Evolutionary conservation across 2,329 filamentous ascomycete genomes (phyloP).

Genomic region (Fragosphaeria purpurea): DNA sequence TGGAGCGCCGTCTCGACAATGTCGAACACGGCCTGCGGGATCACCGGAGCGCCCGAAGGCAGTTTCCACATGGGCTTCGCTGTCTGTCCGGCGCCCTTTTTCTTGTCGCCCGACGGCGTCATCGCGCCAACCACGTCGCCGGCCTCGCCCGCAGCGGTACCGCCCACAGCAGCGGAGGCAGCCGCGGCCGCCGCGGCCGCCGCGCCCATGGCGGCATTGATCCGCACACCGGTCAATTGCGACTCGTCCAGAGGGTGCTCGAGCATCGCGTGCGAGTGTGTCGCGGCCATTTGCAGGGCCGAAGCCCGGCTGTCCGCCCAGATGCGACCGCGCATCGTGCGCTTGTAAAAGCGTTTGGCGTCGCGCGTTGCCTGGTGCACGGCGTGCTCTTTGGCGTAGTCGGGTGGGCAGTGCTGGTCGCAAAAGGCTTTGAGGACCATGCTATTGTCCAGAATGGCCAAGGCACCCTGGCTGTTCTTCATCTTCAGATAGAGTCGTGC

Average conservation of each 20-base stretch:
- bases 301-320: constrained; percentile 88
- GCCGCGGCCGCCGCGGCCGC: background rate
- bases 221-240: constrained; percentile 73
- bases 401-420: constrained; percentile 83
- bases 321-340: constrained; percentile 75
- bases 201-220: constrained; percentile 52
- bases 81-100: constrained; percentile 50
- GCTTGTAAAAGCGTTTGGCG: constrained; percentile 81
- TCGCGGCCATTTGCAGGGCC: constrained; percentile 69
- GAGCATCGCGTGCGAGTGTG: constrained; percentile 45
- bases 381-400: constrained; percentile 79
- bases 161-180: background rate
- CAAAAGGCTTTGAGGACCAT: constrained; percentile 90
- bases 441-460: constrained; percentile 66
- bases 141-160: background rate
- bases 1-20: constrained; percentile 74
- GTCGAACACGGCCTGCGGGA: constrained; percentile 79
- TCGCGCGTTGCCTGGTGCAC: constrained; percentile 71
- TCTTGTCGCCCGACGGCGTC: constrained; percentile 47
- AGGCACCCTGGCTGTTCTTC: constrained; percentile 79
- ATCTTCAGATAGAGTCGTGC: constrained; percentile 87
- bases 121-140: background rate
- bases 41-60: constrained; percentile 87
- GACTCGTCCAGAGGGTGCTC: constrained; percentile 70
- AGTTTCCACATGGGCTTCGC: constrained; percentile 76